A percentile compares a stretch with the other conserved stretches of the same genome.
These are phyloP conservation scores for Skeletonema tropicum DNA, from an alignment of 108 stramenopile species.

Conservation along the genomic window DNA sequence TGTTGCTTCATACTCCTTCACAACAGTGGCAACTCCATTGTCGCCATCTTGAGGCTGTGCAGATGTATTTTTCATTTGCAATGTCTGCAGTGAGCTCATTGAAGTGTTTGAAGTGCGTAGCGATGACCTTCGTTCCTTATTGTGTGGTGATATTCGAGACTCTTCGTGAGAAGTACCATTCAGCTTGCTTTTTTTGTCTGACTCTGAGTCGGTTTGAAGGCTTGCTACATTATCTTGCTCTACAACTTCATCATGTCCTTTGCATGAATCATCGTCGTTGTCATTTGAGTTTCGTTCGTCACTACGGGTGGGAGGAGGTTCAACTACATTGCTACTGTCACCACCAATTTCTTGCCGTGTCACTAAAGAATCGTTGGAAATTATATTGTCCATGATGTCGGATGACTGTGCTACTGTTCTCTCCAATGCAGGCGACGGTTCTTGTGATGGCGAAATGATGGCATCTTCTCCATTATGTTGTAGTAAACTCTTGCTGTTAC, in stretches of 20 bases:
- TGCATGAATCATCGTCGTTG: background rate
- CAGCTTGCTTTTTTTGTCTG: background rate
- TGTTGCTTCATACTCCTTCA: background rate
- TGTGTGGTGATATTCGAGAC: background rate
- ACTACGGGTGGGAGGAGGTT: background rate
- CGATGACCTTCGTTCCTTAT: background rate
- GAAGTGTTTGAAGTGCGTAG: background rate
- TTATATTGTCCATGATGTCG: background rate
- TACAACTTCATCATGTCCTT: background rate
- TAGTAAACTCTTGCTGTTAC: background rate
- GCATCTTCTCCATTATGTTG: background rate
- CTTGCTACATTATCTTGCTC: background rate
- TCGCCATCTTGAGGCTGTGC: background rate
- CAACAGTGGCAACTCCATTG: background rate
- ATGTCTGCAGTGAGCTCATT: background rate
- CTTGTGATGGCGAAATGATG: background rate
- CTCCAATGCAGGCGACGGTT: background rate
- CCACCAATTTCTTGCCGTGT: background rate
- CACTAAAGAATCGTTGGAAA: background rate
- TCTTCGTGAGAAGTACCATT: background rate
- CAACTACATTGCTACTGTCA: background rate
- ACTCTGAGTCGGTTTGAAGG: slow-evolving; percentile 3
- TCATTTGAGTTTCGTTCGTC: background rate
- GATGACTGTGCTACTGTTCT: background rate
- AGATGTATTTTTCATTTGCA: background rate